Percentiles rank a stretch among this genome's conserved stretches.
Evolutionary conservation across 495 filamentous ascomycete species (phyloP).

Genomic region (Aspergillus hancockii): DNA sequence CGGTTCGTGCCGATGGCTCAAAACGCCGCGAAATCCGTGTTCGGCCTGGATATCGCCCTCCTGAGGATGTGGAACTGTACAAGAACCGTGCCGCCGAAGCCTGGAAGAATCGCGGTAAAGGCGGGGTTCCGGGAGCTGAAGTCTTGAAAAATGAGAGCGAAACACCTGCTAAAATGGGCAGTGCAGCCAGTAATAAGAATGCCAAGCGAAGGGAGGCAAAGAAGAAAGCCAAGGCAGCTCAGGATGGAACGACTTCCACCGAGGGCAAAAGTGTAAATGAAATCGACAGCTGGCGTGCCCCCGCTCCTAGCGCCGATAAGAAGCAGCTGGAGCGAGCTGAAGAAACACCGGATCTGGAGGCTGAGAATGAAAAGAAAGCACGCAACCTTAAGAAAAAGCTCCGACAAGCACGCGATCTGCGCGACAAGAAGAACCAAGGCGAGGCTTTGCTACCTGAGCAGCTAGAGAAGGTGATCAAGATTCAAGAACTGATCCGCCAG

Average conservation of each 20-base stretch:
- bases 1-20: constrained; percentile 81
- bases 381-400: constrained; percentile 96
- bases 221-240: constrained; percentile 75
- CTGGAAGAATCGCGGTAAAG: constrained; percentile 78
- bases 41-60: constrained; percentile 87
- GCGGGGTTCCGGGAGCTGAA: constrained; percentile 80
- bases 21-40: constrained; percentile 90
- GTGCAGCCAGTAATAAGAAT: constrained; percentile 75
- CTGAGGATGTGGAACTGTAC: constrained; percentile 96
- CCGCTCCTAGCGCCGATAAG: constrained; percentile 21
- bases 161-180: constrained; percentile 37
- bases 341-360: constrained; percentile 60
- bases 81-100: constrained; percentile 86
- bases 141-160: constrained; percentile 54
- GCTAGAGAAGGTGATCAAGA: constrained; percentile 95
- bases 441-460: constrained; percentile 86
- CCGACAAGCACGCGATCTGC: constrained; percentile 85
- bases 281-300: constrained; percentile 32
- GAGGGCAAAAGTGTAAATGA: constrained; percentile 38
- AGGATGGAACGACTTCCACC: constrained; percentile 35
- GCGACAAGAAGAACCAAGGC: constrained; percentile 87
- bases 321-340: constrained; percentile 29
- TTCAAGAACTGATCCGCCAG: constrained; percentile 88
- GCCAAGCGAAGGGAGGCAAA: constrained; percentile 89
- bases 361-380: constrained; percentile 88